These are phyloP conservation scores for Neurospora tetraspora DNA, from an alignment of 495 filamentous ascomycete species.

Conservation along the genomic window DNA sequence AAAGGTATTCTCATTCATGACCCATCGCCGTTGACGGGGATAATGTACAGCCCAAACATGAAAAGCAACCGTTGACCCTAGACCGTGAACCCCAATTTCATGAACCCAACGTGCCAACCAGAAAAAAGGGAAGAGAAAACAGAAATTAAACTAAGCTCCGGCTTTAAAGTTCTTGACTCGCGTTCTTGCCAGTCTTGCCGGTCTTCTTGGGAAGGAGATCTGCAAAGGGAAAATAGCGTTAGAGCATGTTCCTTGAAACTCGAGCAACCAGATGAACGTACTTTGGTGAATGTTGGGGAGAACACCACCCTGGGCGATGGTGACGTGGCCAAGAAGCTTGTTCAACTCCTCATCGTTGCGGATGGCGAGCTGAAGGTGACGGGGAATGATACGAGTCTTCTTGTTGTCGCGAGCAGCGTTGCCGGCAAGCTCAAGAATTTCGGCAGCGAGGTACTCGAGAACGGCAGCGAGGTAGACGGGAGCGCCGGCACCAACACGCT, in stretches of 20 bases:
- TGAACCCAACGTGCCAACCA: conserved; percentile 66
- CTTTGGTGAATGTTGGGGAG: conserved; percentile 98
- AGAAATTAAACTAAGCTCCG: conserved; percentile 35
- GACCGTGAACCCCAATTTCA: conserved; percentile 73
- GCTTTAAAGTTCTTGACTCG: conserved; percentile 81
- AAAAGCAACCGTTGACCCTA: conserved; percentile 69
- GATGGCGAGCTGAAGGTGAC: conserved; percentile 98
- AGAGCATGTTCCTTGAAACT: conserved; percentile 18
- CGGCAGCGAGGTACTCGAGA: conserved; percentile 95
- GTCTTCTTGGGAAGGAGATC: conserved; percentile 99
- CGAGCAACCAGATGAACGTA: conserved; percentile 39
- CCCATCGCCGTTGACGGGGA: conserved; percentile 59
- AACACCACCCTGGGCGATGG: conserved; percentile 99
- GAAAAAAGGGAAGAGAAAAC: conserved; percentile 51
- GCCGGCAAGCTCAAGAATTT: conserved; percentile 97
- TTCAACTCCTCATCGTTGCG: conserved; percentile 99
- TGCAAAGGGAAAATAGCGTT: conserved; percentile 34
- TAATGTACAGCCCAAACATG: conserved; percentile 87
- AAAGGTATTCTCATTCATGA: conserved; percentile 45
- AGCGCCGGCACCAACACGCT: conserved; percentile 98
- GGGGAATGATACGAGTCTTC: conserved; percentile 99
- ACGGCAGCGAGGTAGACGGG: conserved; percentile 98
- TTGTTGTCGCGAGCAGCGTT: conserved; percentile 99
- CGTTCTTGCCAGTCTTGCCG: conserved; percentile 78
- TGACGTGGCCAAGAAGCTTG: conserved; percentile 98